phyloP scores from a whole-genome alignment of 1,284 basidiomycete species.

The Schizophyllum commune region DNA sequence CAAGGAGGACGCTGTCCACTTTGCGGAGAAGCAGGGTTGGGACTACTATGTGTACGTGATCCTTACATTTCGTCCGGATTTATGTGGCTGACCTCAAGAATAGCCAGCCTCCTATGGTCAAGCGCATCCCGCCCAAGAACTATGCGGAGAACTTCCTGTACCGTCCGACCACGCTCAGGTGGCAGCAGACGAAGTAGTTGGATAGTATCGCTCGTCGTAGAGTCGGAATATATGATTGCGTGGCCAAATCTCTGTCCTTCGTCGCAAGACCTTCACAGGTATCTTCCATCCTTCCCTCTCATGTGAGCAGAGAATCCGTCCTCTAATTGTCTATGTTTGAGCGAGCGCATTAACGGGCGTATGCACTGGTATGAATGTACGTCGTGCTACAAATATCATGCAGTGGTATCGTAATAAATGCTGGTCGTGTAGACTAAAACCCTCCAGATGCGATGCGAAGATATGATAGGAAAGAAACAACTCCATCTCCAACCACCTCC shows the following conservation, averaged over 20 bases:
- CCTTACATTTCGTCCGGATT: not conserved
- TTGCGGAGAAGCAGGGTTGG: constrained; percentile 91
- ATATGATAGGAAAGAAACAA: constrained; percentile 10
- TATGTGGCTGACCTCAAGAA: constrained; percentile 12
- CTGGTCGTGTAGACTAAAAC: too few relatives aligned
- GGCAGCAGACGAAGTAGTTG: constrained; percentile 88
- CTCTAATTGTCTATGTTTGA: too few relatives aligned
- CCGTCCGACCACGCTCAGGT: constrained; percentile 74
- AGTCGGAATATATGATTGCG: too few relatives aligned
- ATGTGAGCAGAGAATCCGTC: too few relatives aligned
- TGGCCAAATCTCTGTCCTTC: too few relatives aligned
- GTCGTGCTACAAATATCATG: too few relatives aligned
- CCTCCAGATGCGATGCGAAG: too few relatives aligned
- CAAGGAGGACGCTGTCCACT: constrained; percentile 91
- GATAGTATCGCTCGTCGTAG: not conserved
- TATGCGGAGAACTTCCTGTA: constrained; percentile 91
- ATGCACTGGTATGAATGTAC: too few relatives aligned
- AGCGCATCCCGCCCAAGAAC: constrained; percentile 84
- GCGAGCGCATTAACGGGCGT: too few relatives aligned
- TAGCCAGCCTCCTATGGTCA: constrained; percentile 64
- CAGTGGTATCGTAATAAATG: too few relatives aligned
- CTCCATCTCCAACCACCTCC: not conserved
- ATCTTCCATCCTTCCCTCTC: too few relatives aligned
- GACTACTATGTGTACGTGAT: constrained; percentile 63
- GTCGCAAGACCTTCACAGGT: too few relatives aligned